These are phyloP conservation scores for Yamadazyma pseudoaaseri DNA, from an alignment of 1,139 yeast genomes.

Conservation along the genomic window DNA sequence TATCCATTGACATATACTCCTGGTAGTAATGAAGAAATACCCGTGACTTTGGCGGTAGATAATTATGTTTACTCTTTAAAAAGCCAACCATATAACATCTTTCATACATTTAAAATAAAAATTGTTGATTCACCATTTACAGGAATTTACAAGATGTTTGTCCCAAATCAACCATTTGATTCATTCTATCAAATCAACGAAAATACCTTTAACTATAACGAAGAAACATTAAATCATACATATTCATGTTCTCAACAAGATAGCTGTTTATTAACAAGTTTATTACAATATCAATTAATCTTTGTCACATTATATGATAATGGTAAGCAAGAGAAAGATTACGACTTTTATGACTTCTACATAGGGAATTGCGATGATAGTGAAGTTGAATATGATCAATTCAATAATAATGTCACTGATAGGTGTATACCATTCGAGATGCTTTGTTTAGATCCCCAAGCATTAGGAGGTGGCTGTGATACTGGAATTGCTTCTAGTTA, in stretches of 20 bases:
- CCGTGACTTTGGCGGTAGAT: conserved; percentile 7
- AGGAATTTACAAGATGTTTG: conserved; percentile 7
- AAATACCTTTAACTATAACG: conserved; percentile 3
- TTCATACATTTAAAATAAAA: conserved; percentile 7
- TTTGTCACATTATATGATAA: conserved; percentile 6
- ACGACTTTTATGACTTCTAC: conserved; percentile 8
- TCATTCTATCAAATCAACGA: conserved; percentile 6
- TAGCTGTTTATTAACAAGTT: conserved; percentile 8
- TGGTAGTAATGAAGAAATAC: conserved; percentile 4
- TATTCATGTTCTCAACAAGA: conserved; percentile 9
- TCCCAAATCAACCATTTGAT: conserved; percentile 7
- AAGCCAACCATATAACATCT: conserved; percentile 5
- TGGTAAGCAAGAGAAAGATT: conserved; percentile 8
- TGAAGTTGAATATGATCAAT: conserved; percentile 7
- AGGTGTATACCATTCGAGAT: conserved; percentile 7
- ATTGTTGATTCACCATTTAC: conserved; percentile 7
- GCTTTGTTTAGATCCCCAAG: conserved; percentile 6
- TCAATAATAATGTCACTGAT: conserved; percentile 5
- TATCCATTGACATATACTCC: conserved; percentile 6
- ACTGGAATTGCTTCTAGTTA: conserved; percentile 4
- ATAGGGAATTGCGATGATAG: conserved; percentile 9
- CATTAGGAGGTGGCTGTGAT: conserved; percentile 3
- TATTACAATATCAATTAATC: conserved; percentile 7
- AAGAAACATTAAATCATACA: conserved; percentile 8
- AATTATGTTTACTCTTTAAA: conserved; percentile 6